Evolutionary conservation across 768 basidiomycete genomes (phyloP).

Genomic region (Chalciporus sphaerocephalus): DNA sequence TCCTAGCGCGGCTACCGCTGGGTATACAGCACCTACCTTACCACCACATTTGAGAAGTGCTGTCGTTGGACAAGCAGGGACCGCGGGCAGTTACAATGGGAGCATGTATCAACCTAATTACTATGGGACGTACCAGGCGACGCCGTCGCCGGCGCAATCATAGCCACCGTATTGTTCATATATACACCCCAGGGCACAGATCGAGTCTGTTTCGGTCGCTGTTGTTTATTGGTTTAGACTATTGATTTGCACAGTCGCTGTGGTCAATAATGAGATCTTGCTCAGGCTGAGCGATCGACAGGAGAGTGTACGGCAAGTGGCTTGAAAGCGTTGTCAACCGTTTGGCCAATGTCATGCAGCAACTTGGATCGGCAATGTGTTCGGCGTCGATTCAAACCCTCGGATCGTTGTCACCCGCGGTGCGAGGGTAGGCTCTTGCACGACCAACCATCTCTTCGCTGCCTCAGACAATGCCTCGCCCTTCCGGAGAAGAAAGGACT

Average conservation of each 20-base stretch:
- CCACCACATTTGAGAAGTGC: slow-evolving; percentile 38
- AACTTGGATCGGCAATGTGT: slow-evolving; percentile 7
- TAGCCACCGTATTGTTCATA: slow-evolving; percentile 3
- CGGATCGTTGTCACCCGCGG: neutral
- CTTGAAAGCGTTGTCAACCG: no score
- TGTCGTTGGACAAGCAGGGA: slow-evolving; percentile 22
- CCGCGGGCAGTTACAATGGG: slow-evolving; percentile 15
- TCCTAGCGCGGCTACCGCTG: slow-evolving; percentile 21
- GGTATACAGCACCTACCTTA: slow-evolving; percentile 35
- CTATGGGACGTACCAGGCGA: slow-evolving; percentile 32
- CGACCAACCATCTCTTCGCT: slow-evolving; percentile 30
- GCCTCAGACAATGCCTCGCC: slow-evolving; percentile 19
- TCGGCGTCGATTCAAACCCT: slow-evolving; percentile 14
- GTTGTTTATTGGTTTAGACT: slow-evolving; percentile 17
- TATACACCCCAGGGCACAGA: neutral
- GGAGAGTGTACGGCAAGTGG: no score
- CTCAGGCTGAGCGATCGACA: neutral
- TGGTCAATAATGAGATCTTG: slow-evolving; percentile 17
- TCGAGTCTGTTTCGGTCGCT: neutral
- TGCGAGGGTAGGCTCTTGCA: slow-evolving; percentile 14
- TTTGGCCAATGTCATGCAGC: neutral
- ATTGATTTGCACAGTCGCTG: slow-evolving; percentile 10
- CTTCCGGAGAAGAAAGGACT: slow-evolving; percentile 29
- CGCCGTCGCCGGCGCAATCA: slow-evolving; percentile 30
- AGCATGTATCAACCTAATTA: slow-evolving; percentile 29